phyloP scores from a whole-genome alignment of 1,139 yeast genomes.

The Hemisphaericaspora subhashii region DNA sequence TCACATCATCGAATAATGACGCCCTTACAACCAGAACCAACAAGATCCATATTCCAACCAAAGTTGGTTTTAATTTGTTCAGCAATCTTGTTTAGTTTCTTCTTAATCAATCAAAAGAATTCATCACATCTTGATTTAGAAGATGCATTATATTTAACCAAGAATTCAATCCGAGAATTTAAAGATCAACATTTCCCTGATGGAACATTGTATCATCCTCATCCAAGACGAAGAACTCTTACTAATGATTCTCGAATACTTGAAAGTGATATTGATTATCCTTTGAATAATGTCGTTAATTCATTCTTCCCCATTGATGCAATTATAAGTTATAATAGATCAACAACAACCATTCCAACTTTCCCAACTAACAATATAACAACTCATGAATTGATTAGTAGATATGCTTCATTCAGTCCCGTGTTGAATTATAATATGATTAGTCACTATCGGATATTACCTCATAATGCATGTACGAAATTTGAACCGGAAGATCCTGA shows the following conservation, averaged over 20 bases:
- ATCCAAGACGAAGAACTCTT: slow-evolving; percentile 1
- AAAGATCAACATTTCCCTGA: slow-evolving; percentile 17
- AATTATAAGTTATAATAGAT: slow-evolving; percentile 29
- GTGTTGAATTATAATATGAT: slow-evolving; percentile 26
- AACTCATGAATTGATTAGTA: slow-evolving; percentile 29
- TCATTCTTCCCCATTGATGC: slow-evolving; percentile 47
- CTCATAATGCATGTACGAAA: slow-evolving; percentile 31
- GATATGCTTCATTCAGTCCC: slow-evolving; percentile 48
- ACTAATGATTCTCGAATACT: slow-evolving; percentile 4
- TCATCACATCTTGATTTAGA: slow-evolving; percentile 18
- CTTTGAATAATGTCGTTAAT: slow-evolving; percentile 38
- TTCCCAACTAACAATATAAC: slow-evolving; percentile 14
- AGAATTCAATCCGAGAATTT: slow-evolving; percentile 27
- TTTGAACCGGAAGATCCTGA: slow-evolving; percentile 14
- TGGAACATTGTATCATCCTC: slow-evolving; percentile 3
- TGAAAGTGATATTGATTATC: slow-evolving; percentile 32
- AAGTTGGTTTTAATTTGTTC: slow-evolving; percentile 16
- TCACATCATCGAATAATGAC: too few relatives aligned
- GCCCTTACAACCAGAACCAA: slow-evolving; percentile 1
- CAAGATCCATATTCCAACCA: slow-evolving; percentile 15
- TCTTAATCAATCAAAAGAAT: slow-evolving; percentile 5
- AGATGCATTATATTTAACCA: slow-evolving; percentile 29
- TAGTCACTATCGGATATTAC: slow-evolving; percentile 28
- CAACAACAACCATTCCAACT: too few relatives aligned
- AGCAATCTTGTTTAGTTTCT: slow-evolving; percentile 9